phyloP scores from a whole-genome alignment of 2,329 filamentous ascomycete species.

The Pyrenophora seminiperda region DNA sequence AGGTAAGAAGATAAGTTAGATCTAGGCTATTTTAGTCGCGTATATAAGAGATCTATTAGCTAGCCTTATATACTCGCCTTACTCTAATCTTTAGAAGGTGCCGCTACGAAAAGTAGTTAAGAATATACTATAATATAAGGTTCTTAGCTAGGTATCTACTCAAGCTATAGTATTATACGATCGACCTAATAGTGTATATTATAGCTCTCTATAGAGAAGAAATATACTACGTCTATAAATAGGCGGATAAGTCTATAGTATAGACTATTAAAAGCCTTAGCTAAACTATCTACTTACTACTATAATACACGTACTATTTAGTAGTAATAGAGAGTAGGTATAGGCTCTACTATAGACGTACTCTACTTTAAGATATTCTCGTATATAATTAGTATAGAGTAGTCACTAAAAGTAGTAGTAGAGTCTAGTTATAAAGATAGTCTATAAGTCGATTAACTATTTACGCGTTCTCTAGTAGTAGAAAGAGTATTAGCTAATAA shows the following conservation, averaged over 20 bases:
- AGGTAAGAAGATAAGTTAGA: neutral
- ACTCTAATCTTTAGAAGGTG: neutral
- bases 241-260: neutral
- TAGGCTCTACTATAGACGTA: neutral
- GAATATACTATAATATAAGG: neutral
- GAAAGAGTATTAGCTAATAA: neutral
- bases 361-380: slow-evolving; percentile 1
- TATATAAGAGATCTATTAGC: neutral
- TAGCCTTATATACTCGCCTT: neutral
- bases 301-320: neutral
- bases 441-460: neutral
- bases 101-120: neutral
- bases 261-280: neutral
- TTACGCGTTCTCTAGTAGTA: neutral
- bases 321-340: neutral
- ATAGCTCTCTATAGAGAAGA: neutral
- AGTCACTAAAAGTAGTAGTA: slow-evolving; percentile 1
- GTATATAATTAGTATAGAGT: neutral
- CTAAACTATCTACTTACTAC: neutral
- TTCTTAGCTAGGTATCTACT: neutral
- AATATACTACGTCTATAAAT: neutral
- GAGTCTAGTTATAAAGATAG: slow-evolving; percentile 1
- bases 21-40: slow-evolving; percentile 1
- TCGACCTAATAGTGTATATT: neutral
- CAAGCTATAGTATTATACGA: slow-evolving; percentile 1